A percentile compares a stretch with the other conserved stretches of the same genome.
These are phyloP conservation scores for Cutaneotrichosporon cavernicola DNA, from an alignment of 1,284 basidiomycete genomes.

Conservation along the genomic window DNA sequence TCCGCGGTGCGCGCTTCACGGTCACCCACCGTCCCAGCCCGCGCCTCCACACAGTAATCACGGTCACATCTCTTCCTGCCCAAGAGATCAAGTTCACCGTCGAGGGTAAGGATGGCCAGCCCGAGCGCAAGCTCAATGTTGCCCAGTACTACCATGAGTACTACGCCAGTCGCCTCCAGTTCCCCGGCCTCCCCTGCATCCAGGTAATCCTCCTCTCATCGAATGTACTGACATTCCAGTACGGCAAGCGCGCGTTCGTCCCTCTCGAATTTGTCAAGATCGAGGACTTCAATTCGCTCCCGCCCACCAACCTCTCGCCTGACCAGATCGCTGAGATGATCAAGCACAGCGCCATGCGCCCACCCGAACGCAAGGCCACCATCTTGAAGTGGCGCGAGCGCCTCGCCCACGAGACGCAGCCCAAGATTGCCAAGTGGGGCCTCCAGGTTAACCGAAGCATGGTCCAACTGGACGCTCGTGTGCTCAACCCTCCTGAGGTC, in stretches of 20 bases:
- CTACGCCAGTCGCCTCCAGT: slow-evolving; percentile 33
- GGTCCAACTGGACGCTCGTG: slow-evolving; percentile 47
- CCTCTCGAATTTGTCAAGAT: slow-evolving; percentile 48
- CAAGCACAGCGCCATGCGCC: slow-evolving; percentile 47
- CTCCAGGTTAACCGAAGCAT: slow-evolving; percentile 47
- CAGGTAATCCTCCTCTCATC: slow-evolving; percentile 29
- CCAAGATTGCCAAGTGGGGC: slow-evolving; percentile 50
- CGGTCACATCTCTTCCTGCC: slow-evolving; percentile 37
- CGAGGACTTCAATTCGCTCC: slow-evolving; percentile 46
- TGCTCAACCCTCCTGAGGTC: slow-evolving; percentile 46
- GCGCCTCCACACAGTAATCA: slow-evolving; percentile 41
- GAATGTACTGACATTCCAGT: slow-evolving; percentile 28
- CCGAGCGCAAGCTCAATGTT: slow-evolving; percentile 35
- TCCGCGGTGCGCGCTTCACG: slow-evolving; percentile 40
- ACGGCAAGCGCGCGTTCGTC: slow-evolving; percentile 40
- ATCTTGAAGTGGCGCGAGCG: slow-evolving; percentile 36
- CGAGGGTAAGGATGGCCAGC: slow-evolving; percentile 35
- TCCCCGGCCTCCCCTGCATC: slow-evolving; percentile 47
- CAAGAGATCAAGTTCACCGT: slow-evolving; percentile 39
- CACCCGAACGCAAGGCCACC: slow-evolving; percentile 32
- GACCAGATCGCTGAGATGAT: slow-evolving; percentile 51
- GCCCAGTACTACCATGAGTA: slow-evolving; percentile 47
- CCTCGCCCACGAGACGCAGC: slow-evolving; percentile 39
- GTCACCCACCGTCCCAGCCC: slow-evolving; percentile 41
- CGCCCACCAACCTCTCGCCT: slow-evolving; percentile 39